A percentile compares a stretch with the other conserved stretches of the same genome.
Conservation (phyloP, 805 yeast genomes). For the Lipomyces yamanashiensis region DNA sequence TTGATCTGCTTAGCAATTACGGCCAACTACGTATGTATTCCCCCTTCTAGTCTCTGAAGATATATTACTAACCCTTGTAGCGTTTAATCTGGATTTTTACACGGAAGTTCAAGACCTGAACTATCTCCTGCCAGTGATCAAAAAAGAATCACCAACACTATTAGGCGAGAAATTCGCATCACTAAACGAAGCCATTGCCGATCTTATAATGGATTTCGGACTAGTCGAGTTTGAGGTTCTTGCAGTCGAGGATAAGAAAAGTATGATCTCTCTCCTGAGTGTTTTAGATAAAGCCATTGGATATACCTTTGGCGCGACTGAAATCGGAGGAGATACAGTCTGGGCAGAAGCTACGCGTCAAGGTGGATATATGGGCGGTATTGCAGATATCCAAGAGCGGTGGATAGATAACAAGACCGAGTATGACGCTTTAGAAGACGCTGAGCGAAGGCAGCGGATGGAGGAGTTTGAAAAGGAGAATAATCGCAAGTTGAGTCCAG, state of each 20-base stretch:
- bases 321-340: conserved; percentile 93
- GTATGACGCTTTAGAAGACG: conserved; percentile 69
- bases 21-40: conserved; percentile 60
- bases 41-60: neutral
- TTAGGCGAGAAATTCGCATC: conserved; percentile 65
- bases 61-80: conserved; percentile 5
- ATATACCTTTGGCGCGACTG: conserved; percentile 88
- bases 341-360: conserved; percentile 97
- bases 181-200: conserved; percentile 77
- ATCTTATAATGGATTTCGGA: conserved; percentile 83
- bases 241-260: conserved; percentile 86
- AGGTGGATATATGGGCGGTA: conserved; percentile 57
- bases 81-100: conserved; percentile 82
- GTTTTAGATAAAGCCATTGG: conserved; percentile 91
- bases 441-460: conserved; percentile 51
- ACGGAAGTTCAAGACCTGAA: conserved; percentile 88
- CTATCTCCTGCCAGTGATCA: conserved; percentile 67
- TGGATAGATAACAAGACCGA: conserved; percentile 86
- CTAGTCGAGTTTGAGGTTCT: conserved; percentile 87
- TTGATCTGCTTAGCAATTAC: conserved; percentile 76
- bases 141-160: conserved; percentile 70
- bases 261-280: conserved; percentile 82
- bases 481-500: conserved; percentile 53
- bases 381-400: conserved; percentile 84
- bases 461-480: conserved; percentile 50